Evolutionary conservation across 805 yeast genomes (phyloP).

Genomic region (Yamadazyma scolyti): DNA sequence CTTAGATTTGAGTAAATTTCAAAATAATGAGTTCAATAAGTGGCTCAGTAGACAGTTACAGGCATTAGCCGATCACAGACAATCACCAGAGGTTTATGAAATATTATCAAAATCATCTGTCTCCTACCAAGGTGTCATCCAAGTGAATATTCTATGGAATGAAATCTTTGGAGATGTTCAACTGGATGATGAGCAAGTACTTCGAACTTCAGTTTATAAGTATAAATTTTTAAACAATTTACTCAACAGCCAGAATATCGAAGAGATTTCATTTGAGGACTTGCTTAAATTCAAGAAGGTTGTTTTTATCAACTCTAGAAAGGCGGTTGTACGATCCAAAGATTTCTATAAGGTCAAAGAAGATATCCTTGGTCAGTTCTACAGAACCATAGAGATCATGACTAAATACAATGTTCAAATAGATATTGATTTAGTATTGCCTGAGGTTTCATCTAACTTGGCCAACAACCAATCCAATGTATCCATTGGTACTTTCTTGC

Average conservation of each 20-base stretch:
- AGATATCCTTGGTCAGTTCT: conserved; percentile 25
- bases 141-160: conserved; percentile 5
- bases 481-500: conserved; percentile 19
- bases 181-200: conserved; percentile 15
- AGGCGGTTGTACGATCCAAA: conserved; percentile 4
- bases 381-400: conserved; percentile 7
- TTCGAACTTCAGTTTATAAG: conserved; percentile 18
- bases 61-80: conserved; percentile 1
- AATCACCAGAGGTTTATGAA: conserved; percentile 6
- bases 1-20: conserved; percentile 4
- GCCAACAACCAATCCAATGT: conserved; percentile 21
- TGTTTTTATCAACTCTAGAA: conserved; percentile 17
- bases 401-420: not conserved
- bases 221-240: conserved; percentile 25
- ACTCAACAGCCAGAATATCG: conserved; percentile 3
- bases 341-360: conserved; percentile 44
- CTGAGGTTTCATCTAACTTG: conserved; percentile 7
- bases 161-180: conserved; percentile 6
- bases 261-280: conserved; percentile 7
- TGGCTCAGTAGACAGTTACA: conserved; percentile 3
- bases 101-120: conserved; percentile 2
- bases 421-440: conserved; percentile 3
- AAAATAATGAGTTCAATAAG: not conserved
- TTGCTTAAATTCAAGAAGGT: conserved; percentile 16
- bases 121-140: not conserved